These are phyloP conservation scores for Solanum dulcamara DNA, from an alignment of 257 asterid genomes.

Conservation along the genomic window DNA sequence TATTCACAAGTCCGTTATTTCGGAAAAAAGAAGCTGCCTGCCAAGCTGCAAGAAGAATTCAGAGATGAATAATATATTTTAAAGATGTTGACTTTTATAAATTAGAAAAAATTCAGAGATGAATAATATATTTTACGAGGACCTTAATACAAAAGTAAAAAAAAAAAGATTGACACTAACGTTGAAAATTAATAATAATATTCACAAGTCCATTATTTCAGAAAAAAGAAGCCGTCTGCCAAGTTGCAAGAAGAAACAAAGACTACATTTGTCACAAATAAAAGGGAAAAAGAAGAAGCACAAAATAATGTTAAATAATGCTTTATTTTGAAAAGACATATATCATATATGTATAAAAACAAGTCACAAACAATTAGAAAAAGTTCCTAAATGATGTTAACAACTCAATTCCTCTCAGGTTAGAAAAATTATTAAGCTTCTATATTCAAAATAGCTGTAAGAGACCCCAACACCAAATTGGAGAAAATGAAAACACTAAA, in stretches of 20 bases:
- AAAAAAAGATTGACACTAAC: too few species aligned
- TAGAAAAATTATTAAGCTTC: background rate
- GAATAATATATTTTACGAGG: too few species aligned
- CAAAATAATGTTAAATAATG: background rate
- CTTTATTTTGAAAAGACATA: background rate
- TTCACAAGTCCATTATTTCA: too few species aligned
- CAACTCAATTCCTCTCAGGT: background rate
- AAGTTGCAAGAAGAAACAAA: background rate
- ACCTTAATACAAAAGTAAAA: too few species aligned
- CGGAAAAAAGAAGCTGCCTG: too few species aligned
- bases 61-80: too few species aligned
- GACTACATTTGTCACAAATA: background rate
- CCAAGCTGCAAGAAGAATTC: too few species aligned
- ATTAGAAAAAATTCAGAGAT: too few species aligned
- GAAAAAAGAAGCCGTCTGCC: too few species aligned
- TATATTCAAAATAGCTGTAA: background rate
- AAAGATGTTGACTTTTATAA: too few species aligned
- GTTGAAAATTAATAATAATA: too few species aligned
- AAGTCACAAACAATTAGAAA: background rate
- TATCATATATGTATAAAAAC: background rate
- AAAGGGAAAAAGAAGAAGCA: background rate
- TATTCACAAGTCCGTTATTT: too few species aligned
- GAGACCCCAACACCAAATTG: background rate
- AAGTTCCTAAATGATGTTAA: background rate
- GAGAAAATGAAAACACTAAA: background rate